Base-by-base conservation (phyloP, 495 filamentous ascomycete genomes). In the Parathielavia appendiculata region DNA sequence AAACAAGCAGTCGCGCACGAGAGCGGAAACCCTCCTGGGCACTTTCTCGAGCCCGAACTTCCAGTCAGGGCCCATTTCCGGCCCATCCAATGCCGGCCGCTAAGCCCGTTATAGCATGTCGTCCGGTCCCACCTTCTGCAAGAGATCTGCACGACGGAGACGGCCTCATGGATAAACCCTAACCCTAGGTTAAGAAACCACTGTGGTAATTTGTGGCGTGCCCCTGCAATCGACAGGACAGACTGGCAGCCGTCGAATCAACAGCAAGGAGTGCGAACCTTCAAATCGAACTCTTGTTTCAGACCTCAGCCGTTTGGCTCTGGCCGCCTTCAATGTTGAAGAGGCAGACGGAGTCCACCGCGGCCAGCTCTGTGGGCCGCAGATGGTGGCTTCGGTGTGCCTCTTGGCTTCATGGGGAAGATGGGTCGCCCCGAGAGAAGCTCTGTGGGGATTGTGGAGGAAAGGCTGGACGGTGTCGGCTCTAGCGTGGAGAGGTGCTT, bases 371-470 rank as follows among this genome's bases (percentile, higher is more conserved):
- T 5, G 30, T 17, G 35, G 43, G n/a, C 17, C 11, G 19, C 4
- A 1, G 17, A 22, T 22, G 51, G 20, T 10, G 35, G 38, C 38
- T 19, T 38, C 48, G 35, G 19, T 35, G 32, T 23, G 39, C 14
- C 20, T 52, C 43, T 56, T 56, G 54, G 41, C 54, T 39, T 30
- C 45, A 48, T n/a, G 30, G 43, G 43, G 54, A 44, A 35, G 34
- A 48, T 40, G 54, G 54, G 34, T 34, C 44, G 20, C 16, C 34
- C 19, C 54, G n/a, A 14, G 13, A 20, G 38, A 22, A 16, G 13
- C 2, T 43, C 14, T 50, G 55, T 36, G 55, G 55, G 45, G 55
- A 50, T 41, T 40, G 44, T 38, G 46, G 45, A 49, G 55, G 36
- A 35, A 9, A 19, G 17, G 44, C 20, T 34, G n/a, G n/a, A n/a